A percentile compares a stretch with the other conserved stretches of the same genome.
phyloP scores from a whole-genome alignment of 441 rosid genomes.

The Corymbia citriodora region DNA sequence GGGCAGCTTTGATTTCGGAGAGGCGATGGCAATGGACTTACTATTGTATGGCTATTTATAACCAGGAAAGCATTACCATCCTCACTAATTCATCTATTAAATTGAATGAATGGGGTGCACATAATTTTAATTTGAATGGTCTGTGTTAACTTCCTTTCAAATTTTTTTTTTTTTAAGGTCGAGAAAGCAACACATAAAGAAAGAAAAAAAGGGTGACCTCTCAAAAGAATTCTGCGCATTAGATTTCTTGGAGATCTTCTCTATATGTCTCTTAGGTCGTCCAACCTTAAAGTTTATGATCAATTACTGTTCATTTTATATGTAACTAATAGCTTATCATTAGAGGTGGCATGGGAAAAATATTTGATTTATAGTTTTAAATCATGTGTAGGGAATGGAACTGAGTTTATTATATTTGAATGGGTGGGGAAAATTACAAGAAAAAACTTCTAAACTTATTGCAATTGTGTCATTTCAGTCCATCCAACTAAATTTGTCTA shows the following conservation, averaged over 20 bases:
- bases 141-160: background rate
- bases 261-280: background rate
- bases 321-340: background rate
- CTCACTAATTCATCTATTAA: background rate
- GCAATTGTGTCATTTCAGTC: too few species aligned
- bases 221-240: background rate
- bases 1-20: background rate
- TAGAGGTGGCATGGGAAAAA: background rate
- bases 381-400: background rate
- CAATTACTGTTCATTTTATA: background rate
- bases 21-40: background rate
- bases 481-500: too few species aligned
- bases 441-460: too few species aligned
- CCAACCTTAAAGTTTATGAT: background rate
- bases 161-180: background rate
- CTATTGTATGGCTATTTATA: background rate
- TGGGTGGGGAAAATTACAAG: background rate
- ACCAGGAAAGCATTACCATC: background rate
- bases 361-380: background rate
- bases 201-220: background rate
- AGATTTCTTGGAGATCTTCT: background rate
- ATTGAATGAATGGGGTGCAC: background rate
- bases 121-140: background rate
- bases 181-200: background rate
- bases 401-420: background rate